Evolutionary conservation across 2,329 filamentous ascomycete species (phyloP), one percentile per base, ranked within the genome.

Genomic region (Dendryphion nanum): DNA sequence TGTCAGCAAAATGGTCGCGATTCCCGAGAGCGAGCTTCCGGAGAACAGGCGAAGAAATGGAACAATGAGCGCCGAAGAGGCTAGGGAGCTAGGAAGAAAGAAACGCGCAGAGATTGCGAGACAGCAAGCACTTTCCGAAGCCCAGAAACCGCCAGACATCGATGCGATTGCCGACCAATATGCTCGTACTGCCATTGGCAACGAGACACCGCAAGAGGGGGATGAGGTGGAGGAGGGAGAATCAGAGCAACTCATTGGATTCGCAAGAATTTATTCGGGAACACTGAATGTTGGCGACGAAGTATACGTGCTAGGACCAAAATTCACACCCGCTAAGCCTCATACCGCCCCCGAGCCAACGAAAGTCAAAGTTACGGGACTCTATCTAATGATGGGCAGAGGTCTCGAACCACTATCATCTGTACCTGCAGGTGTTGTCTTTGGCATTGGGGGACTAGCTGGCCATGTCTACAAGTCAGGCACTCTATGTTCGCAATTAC

Each of bases 1-100:
- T 50, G 87, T 98, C 44, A 97, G 91, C 69, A 98, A 98, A 64
- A 96, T 98, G 89, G 87, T 97, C 2, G 93, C 93, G 0, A 77
- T 98, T 10, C 91, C 89, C 0, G 88, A 94, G 57, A 96, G 88
- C 64, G 91, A 98, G 54, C 73, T 98, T 4, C 86, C 88, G 0
- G 81, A 91, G 36, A 95, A 95, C 63, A 94, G 85, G 64, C 78
- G 88, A 31, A 77, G 81, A 13, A 65, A 69, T 13, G 82, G 70
- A 15, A 69, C 82, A 30, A 76, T 97, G 57, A 95, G 81, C 26
- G 85, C 89, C 1, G 93, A 95, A 46, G 93, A 97, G 67, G 93
- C 93, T 3, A 76, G 87, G 49, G 90, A 96, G 47, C 69, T 96
- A 41, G 93, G 87, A 1, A 79, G 89, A 13, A 86, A 83, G 66